phyloP scores from a whole-genome alignment of 495 filamentous ascomycete genomes.

The Aspergillus nanangensis region DNA sequence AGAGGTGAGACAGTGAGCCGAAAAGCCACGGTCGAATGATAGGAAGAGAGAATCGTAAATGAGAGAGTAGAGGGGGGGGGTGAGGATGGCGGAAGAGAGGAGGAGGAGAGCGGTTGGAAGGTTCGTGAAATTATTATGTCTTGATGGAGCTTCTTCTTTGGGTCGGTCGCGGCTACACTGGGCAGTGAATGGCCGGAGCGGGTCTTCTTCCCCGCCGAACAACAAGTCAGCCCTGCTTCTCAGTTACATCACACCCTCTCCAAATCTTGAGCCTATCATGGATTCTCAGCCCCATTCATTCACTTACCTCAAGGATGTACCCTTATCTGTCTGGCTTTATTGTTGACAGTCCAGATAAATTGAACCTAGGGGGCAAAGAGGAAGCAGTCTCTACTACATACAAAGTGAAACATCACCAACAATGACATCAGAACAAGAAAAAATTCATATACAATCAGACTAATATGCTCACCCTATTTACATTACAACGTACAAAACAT shows the following conservation, averaged over 20 bases:
- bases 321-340: too few species aligned
- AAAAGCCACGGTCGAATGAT: background rate
- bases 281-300: too few species aligned
- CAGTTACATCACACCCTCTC: background rate
- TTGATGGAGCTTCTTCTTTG: constrained; percentile 4
- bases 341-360: too few species aligned
- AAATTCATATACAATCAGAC: too few species aligned
- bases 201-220: constrained; percentile 24
- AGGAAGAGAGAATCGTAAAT: background rate
- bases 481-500: too few species aligned
- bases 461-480: too few species aligned
- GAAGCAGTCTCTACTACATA: too few species aligned
- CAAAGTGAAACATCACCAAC: too few species aligned
- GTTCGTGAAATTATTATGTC: constrained; percentile 25
- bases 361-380: too few species aligned
- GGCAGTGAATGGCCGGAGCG: constrained; percentile 20
- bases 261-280: too few species aligned
- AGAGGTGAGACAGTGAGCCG: constrained; percentile 4
- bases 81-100: constrained; percentile 14
- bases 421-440: too few species aligned
- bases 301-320: too few species aligned
- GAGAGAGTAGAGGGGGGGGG: constrained; percentile 12
- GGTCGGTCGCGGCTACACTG: constrained; percentile 6
- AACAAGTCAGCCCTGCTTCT: constrained; percentile 7
- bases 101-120: constrained; percentile 25